A percentile compares a stretch with the other conserved stretches of the same genome.
Evolutionary conservation across 192 early-diverging fungal species (phyloP).

Genomic region (Linderina pennispora): DNA sequence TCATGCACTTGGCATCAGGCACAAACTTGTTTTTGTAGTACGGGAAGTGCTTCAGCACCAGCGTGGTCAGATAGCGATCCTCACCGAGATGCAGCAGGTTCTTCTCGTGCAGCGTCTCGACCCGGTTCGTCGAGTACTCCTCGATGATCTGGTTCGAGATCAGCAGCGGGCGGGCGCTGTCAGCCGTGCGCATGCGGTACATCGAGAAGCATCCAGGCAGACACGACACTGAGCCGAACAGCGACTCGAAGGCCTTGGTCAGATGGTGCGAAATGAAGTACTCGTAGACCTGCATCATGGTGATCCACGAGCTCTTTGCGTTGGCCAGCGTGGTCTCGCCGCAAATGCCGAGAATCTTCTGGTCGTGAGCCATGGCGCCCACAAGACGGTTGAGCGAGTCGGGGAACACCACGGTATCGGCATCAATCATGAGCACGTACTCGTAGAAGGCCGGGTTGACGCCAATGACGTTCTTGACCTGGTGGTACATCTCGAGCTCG

Average conservation of each 20-base stretch:
- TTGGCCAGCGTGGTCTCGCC: constrained; percentile 94
- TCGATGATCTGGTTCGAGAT: constrained; percentile 83
- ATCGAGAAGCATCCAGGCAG: constrained; percentile 99
- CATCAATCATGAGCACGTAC: constrained; percentile 96
- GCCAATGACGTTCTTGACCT: constrained; percentile 98
- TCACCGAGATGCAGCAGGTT: constrained; percentile 97
- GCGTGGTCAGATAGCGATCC: constrained; percentile 95
- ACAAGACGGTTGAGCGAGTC: constrained; percentile 93
- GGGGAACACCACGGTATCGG: constrained; percentile 87
- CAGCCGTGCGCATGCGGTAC: constrained; percentile 92
- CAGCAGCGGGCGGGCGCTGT: constrained; percentile 77
- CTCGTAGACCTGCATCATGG: constrained; percentile 99
- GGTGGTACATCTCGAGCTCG: constrained; percentile 97
- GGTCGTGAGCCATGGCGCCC: constrained; percentile 84
- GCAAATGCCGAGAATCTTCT: constrained; percentile 88
- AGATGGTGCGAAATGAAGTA: constrained; percentile 98
- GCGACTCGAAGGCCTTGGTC: constrained; percentile 95
- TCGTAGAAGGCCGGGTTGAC: constrained; percentile 95
- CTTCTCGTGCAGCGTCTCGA: constrained; percentile 98
- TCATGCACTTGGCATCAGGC: constrained; percentile 87
- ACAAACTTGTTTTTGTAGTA: constrained; percentile 92
- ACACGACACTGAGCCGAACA: constrained; percentile 97
- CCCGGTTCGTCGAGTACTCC: constrained; percentile 90
- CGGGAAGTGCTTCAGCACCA: constrained; percentile 97
- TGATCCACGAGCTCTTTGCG: constrained; percentile 88